These are phyloP conservation scores for Albizia julibrissin DNA, from an alignment of 306 rosid species.

Conservation along the genomic window DNA sequence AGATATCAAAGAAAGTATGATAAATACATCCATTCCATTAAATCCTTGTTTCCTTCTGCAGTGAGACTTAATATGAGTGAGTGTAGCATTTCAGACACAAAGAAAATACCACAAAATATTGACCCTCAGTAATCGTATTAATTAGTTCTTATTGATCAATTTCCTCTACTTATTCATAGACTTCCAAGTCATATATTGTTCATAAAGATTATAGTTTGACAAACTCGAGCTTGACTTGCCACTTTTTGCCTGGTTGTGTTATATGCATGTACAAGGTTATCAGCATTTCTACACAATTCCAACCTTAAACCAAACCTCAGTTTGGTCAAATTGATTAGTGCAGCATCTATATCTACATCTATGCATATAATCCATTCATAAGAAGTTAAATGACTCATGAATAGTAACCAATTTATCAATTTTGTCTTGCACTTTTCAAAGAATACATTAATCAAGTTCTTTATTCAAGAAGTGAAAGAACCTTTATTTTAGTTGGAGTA, in stretches of 20 bases:
- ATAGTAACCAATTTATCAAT: neutral
- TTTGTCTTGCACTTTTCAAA: neutral
- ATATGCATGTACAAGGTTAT: neutral
- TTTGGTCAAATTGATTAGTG: neutral
- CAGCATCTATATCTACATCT: neutral
- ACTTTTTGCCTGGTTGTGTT: neutral
- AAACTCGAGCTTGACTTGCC: neutral
- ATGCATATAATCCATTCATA: neutral
- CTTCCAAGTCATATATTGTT: neutral
- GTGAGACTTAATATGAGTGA: neutral
- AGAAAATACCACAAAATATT: neutral
- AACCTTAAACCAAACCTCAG: neutral
- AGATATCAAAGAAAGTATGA: neutral
- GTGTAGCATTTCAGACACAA: neutral
- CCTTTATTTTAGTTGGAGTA: constrained; percentile 53
- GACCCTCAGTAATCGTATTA: neutral
- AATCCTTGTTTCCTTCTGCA: neutral
- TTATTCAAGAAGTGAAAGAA: constrained; percentile 35
- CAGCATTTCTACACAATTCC: neutral
- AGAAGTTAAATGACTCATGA: neutral
- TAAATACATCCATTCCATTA: neutral
- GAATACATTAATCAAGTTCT: neutral
- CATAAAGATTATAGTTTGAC: neutral
- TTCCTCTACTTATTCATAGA: neutral
- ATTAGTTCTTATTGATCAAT: neutral